Base-by-base conservation (phyloP, 2,329 filamentous ascomycete genomes). In the Pezicula neosporulosa region DNA sequence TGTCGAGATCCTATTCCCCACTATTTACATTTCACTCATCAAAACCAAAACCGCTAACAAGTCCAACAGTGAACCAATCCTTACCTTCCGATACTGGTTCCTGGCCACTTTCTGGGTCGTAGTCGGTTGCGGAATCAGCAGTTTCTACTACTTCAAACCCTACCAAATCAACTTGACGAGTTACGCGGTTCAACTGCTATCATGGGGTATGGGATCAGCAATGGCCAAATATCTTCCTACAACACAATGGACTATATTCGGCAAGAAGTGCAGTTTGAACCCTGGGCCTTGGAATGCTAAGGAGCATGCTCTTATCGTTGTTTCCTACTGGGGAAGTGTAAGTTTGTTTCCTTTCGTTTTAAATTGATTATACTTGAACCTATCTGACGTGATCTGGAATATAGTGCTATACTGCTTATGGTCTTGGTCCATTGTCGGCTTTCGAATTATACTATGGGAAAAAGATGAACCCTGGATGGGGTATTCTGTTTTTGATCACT, bases 141-240 rank as follows among this genome's bases (percentile, higher is more conserved):
- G 64, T 18, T 62, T 68, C 46, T 68, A 68, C 52, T 66, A 65
- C 51, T 67, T 67, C 53, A 68, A 68, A 51, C 65, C 65, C 1
- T 68, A 68, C 49, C 47, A 18, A 21, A 54, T 54, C 37, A 60
- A 46, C 5, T 57, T 68, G 9, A 62, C 56, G 16, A 64, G 61
- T 49, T 66, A 64, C 44, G 63, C 63, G 6, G 63, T 68, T 15
- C 65, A 67, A 60, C 55, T 67, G 24, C 57, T 66, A 1, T 64
- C 63, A 0, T 67, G 64, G 65, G 63, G 64, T 6, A 66, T 66
- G 63, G 65, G 64, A 6, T 55, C 60, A 12, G 50, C 50, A 12
- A 63, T 68, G 63, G 58, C 59, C 9, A 56, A 53, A 18, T 60
- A 54, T 24, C 56, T 67, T 4, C 66, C 67, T 1, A 64, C 54